These are phyloP conservation scores for Chimonanthus praecox DNA, from an alignment of 164 flowering plant species.

Conservation along the genomic window DNA sequence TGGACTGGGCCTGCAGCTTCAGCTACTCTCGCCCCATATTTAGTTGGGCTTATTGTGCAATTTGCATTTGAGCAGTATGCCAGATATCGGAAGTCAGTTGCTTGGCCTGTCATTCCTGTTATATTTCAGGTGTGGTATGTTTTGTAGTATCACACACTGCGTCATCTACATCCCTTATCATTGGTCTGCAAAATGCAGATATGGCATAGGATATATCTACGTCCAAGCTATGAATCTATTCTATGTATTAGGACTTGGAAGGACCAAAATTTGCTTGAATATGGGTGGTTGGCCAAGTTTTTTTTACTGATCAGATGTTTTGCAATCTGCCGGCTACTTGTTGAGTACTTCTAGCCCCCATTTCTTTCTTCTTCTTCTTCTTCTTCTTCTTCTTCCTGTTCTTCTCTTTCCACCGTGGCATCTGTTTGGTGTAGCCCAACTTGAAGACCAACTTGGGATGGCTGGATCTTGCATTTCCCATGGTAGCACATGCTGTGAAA, in stretches of 20 bases:
- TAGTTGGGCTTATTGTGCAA: slow-evolving; percentile 91
- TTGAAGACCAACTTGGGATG: too few species aligned
- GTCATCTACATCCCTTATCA: not conserved
- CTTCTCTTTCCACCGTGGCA: too few species aligned
- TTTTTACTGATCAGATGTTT: not conserved
- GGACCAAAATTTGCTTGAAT: too few species aligned
- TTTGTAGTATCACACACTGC: not conserved
- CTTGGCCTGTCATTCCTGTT: slow-evolving; percentile 77
- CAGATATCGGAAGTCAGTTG: slow-evolving; percentile 59
- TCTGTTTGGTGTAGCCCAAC: too few species aligned
- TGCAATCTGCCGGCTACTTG: too few species aligned
- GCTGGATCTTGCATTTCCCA: too few species aligned
- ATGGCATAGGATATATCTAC: not conserved
- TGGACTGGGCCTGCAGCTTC: slow-evolving; percentile 99
- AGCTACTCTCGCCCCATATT: slow-evolving; percentile 94
- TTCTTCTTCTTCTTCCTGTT: too few species aligned
- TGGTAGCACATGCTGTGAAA: too few species aligned
- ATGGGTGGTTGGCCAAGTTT: not conserved
- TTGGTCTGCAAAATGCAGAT: not conserved
- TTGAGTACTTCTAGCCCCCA: too few species aligned
- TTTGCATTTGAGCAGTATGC: slow-evolving; percentile 93
- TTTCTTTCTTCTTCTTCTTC: too few species aligned
- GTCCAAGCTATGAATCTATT: not conserved
- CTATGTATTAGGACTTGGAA: too few species aligned
- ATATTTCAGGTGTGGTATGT: slow-evolving; percentile 65